Conservation (phyloP, 2,329 filamentous ascomycete species). For the Scytalidium sp. region DNA sequence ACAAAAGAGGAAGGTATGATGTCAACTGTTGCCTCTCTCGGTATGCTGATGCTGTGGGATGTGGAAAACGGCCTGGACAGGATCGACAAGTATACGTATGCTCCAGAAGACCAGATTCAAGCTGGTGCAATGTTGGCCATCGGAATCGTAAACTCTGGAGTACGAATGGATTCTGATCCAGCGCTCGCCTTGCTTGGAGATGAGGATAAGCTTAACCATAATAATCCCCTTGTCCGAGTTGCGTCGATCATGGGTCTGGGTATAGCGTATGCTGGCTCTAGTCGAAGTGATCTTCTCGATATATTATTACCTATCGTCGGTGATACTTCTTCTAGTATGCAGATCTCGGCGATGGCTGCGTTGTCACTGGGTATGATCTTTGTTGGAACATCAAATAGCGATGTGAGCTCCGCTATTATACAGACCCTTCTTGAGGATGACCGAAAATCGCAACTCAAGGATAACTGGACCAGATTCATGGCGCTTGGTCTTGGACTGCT, state of each 20-base stretch:
- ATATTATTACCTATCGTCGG: slow-evolving; percentile 81
- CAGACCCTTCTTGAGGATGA: slow-evolving; percentile 93
- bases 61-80: slow-evolving; percentile 88
- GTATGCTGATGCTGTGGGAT: slow-evolving; percentile 90
- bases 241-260: slow-evolving; percentile 95
- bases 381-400: slow-evolving; percentile 86
- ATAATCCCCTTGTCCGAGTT: slow-evolving; percentile 74
- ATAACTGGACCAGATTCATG: slow-evolving; percentile 98
- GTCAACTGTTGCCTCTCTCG: slow-evolving; percentile 90
- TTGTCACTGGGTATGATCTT: slow-evolving; percentile 87
- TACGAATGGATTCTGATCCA: slow-evolving; percentile 84
- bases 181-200: slow-evolving; percentile 85
- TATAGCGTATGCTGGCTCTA: slow-evolving; percentile 89
- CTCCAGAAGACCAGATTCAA: slow-evolving; percentile 77
- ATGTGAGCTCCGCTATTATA: slow-evolving; percentile 89
- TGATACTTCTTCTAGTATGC: slow-evolving; percentile 85
- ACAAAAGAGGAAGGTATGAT: slow-evolving; percentile 98
- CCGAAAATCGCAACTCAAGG: slow-evolving; percentile 82
- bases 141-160: slow-evolving; percentile 93
- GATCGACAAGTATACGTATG: slow-evolving; percentile 92
- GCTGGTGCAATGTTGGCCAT: slow-evolving; percentile 91
- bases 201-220: slow-evolving; percentile 71
- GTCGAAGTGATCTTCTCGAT: slow-evolving; percentile 85
- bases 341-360: slow-evolving; percentile 93
- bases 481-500: slow-evolving; percentile 88